Conservation (phyloP, 306 rosid genomes). For the Quercus dentata region DNA sequence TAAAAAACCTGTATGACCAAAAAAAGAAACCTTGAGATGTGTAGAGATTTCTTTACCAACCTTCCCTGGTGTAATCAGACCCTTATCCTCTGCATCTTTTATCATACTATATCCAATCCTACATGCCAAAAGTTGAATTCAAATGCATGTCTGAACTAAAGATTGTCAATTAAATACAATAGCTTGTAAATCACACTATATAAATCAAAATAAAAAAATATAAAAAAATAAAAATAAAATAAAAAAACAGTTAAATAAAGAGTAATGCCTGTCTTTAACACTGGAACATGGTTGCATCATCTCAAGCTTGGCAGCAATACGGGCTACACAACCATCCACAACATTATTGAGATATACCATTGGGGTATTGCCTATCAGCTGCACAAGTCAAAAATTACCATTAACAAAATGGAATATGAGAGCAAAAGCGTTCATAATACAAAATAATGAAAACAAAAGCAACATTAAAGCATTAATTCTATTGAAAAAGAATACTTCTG, state of each 20-base stretch:
- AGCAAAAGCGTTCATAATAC: too few relatives aligned
- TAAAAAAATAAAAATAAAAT: too few relatives aligned
- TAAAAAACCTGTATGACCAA: not conserved
- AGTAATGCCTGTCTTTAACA: not conserved
- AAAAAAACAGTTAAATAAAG: too few relatives aligned
- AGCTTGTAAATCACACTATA: too few relatives aligned
- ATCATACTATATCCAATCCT: slow-evolving; percentile 83
- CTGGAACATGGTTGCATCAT: slow-evolving; percentile 72
- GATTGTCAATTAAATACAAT: too few relatives aligned
- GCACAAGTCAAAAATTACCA: slow-evolving; percentile 8
- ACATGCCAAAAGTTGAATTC: not conserved
- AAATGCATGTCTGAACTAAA: too few relatives aligned
- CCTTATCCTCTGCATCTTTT: slow-evolving; percentile 80
- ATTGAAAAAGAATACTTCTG: slow-evolving; percentile 51
- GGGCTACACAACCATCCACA: slow-evolving; percentile 69
- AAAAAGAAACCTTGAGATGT: slow-evolving; percentile 2
- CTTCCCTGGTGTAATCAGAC: slow-evolving; percentile 81
- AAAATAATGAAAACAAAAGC: too few relatives aligned
- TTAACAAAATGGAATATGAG: not conserved
- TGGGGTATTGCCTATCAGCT: slow-evolving; percentile 78
- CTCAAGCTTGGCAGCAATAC: slow-evolving; percentile 79
- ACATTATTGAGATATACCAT: slow-evolving; percentile 68
- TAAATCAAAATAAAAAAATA: too few relatives aligned
- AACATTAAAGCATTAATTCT: not conserved
- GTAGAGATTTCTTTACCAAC: slow-evolving; percentile 21